Evolutionary conservation across 2,329 filamentous ascomycete genomes (phyloP).

Genomic region (Epichloe coenophiala): DNA sequence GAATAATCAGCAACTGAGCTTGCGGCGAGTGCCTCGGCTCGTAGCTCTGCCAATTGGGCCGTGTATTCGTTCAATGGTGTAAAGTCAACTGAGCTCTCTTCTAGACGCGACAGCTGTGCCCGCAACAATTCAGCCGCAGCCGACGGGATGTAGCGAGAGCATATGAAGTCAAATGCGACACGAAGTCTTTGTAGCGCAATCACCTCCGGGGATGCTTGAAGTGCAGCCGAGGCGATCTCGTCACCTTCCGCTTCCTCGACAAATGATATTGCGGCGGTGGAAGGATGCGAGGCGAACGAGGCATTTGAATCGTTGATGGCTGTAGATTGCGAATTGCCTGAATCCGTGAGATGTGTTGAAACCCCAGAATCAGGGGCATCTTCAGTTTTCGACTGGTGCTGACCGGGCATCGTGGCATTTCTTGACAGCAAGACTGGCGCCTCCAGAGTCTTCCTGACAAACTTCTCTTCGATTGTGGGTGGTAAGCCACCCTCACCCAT

Average conservation of each 20-base stretch:
- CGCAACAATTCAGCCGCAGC: constrained; percentile 28
- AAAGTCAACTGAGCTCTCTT: constrained; percentile 43
- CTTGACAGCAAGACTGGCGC: constrained; percentile 59
- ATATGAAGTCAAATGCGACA: constrained; percentile 51
- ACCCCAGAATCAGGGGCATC: constrained; percentile 9
- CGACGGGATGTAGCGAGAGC: constrained; percentile 43
- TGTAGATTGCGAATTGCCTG: constrained; percentile 30
- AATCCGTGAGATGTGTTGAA: constrained; percentile 13
- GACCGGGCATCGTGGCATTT: constrained; percentile 30
- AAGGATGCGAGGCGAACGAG: constrained; percentile 24
- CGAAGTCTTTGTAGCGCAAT: constrained; percentile 48
- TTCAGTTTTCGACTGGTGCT: constrained; percentile 6
- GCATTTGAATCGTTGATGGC: constrained; percentile 21
- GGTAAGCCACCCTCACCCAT: constrained; percentile 58
- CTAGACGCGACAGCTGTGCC: constrained; percentile 23
- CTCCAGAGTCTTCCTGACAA: constrained; percentile 64
- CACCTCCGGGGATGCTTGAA: constrained; percentile 35
- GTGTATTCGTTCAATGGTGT: constrained; percentile 57
- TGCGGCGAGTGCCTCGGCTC: constrained; percentile 56
- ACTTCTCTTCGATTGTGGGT: constrained; percentile 70
- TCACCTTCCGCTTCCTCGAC: constrained; percentile 17
- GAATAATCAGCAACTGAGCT: constrained; percentile 58
- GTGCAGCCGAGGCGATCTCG: constrained; percentile 25
- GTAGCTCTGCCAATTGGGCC: constrained; percentile 48
- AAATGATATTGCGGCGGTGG: constrained; percentile 33